A percentile compares a stretch with the other conserved stretches of the same genome.
These are phyloP conservation scores for Penicillium waksmanii DNA, from an alignment of 495 filamentous ascomycete genomes.

Conservation along the genomic window DNA sequence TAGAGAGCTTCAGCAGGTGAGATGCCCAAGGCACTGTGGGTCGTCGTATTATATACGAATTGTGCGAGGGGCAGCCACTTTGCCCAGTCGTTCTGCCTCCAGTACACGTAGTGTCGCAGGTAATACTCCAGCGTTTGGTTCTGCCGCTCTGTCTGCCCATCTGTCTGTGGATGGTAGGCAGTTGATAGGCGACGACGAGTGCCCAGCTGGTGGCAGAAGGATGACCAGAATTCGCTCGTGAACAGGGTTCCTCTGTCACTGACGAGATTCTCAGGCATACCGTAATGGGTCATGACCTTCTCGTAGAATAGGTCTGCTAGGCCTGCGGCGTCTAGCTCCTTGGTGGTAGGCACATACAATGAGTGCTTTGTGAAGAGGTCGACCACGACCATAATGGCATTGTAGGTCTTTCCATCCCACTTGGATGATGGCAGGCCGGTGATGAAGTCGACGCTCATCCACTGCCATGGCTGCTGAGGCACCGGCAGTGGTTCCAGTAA, in stretches of 20 bases:
- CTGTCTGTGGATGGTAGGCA: conserved; percentile 21
- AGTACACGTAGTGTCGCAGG: conserved; percentile 9
- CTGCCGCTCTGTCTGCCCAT: conserved; percentile 15
- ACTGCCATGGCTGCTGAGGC: too few relatives aligned
- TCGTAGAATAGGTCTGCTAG: not conserved
- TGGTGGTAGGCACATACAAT: conserved; percentile 4
- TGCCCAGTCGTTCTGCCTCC: conserved; percentile 17
- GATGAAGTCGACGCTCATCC: too few relatives aligned
- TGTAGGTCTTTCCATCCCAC: too few relatives aligned
- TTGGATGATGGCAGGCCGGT: too few relatives aligned
- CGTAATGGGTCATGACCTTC: not conserved
- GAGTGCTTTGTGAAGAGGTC: conserved; percentile 7
- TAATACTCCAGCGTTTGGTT: conserved; percentile 1
- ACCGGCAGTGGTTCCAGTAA: too few relatives aligned
- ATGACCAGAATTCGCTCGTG: conserved; percentile 15
- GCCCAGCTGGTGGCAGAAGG: conserved; percentile 17
- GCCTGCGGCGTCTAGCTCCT: not conserved
- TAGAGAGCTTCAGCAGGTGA: too few relatives aligned
- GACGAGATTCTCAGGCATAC: conserved; percentile 19
- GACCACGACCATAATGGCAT: not conserved
- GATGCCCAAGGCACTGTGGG: too few relatives aligned
- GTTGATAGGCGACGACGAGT: conserved; percentile 23
- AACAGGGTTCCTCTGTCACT: conserved; percentile 28
- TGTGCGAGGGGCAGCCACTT: conserved; percentile 5
- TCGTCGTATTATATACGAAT: too few relatives aligned